Base-by-base conservation (phyloP, 805 yeast genomes). In the Teunomyces gatunensis region DNA sequence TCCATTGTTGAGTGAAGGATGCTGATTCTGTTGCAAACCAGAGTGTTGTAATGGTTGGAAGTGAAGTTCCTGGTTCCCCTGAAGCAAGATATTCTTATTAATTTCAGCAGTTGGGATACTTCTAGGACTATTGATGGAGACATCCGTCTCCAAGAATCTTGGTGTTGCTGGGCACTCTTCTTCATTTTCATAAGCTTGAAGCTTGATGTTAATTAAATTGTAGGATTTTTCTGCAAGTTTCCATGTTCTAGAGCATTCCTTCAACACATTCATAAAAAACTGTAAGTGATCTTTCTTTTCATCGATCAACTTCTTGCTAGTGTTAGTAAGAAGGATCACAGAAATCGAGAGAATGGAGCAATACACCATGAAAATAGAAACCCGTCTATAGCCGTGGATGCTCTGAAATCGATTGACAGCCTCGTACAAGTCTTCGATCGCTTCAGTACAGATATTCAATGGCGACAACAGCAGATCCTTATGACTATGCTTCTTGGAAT, bases 361-460 rank as follows among this genome's bases (percentile, higher is more conserved):
- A 54, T 78, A 78, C 2, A 77, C 74, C 36, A 76, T 71, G 52
- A 77, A 69, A 3, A 77, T 69, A 1, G 81, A 77, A 3, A 73
- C 71, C 39, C 71, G 60, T 23, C 68, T 58, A 23, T 63, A 66
- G 1, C 78, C 78, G 52, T 75, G 79, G 1, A 61, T 60, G 12
- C 50, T 51, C 40, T 64, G 58, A 53, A 77, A 78, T 33, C 65
- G 55, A 21, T 59, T 57, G 27, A 75, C 65, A 0, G 75, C 71
- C 12, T 57, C 60, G 47, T 68, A 65, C 35, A 78, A 57, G 45
- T 76, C 80, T 13, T 65, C 69, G 17, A 78, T 74, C 0, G 71
- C 75, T 18, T 63, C 64, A 3, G 61, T 45, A 46, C 79, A 73
- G 6, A 74, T 64, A 13, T 43, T 48, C 13, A 62, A 57, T 0